Conservation (phyloP, 305 asterid genomes). For the Caryopteris hybrid region DNA sequence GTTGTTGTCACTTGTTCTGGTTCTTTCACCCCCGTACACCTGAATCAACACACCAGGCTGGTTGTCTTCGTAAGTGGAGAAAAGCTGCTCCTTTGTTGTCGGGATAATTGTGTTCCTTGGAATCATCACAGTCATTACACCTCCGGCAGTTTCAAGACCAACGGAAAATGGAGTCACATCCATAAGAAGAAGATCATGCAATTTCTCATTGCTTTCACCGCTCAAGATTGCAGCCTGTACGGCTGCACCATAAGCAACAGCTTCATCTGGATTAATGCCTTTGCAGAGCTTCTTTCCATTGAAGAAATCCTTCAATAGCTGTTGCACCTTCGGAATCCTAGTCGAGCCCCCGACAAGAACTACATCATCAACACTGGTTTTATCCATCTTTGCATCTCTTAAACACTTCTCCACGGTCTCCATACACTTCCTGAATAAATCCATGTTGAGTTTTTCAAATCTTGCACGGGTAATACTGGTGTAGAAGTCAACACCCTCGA, state of each 20-base stretch:
- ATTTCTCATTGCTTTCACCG: constrained; percentile 58
- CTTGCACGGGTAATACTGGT: constrained; percentile 57
- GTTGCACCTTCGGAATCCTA: constrained; percentile 62
- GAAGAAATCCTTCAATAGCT: constrained; percentile 53
- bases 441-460: constrained; percentile 62
- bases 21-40: constrained; percentile 59
- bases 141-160: constrained; percentile 55
- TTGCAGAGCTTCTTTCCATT: constrained; percentile 67
- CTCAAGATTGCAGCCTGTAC: constrained; percentile 58
- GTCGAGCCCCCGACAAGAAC: constrained; percentile 65
- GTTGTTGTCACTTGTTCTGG: constrained; percentile 53
- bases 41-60: constrained; percentile 58
- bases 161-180: constrained; percentile 61
- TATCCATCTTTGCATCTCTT: constrained; percentile 65
- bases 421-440: constrained; percentile 57
- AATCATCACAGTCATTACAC: constrained; percentile 56
- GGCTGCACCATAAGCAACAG: constrained; percentile 68
- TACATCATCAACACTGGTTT: constrained; percentile 46
- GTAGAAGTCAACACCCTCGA: constrained; percentile 55
- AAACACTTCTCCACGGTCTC: constrained; percentile 62
- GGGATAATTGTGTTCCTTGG: constrained; percentile 58
- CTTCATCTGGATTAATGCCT: constrained; percentile 60
- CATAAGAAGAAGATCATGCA: constrained; percentile 47
- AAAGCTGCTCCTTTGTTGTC: constrained; percentile 53
- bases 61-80: constrained; percentile 53